phyloP scores from a whole-genome alignment of 768 basidiomycete species.

The Hirschioporus abietinus region DNA sequence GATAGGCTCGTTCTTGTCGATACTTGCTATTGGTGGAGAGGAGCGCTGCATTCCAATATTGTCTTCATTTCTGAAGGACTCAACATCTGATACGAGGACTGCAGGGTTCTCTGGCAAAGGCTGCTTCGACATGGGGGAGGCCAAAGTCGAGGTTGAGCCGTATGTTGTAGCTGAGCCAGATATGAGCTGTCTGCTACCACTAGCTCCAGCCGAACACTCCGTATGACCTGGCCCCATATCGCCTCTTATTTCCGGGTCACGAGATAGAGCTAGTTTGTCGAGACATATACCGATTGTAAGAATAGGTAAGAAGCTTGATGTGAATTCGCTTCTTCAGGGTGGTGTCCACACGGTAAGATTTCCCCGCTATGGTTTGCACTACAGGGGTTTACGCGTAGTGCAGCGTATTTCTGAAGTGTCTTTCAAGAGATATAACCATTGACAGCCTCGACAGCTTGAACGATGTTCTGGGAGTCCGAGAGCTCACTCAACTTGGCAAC shows the following conservation, averaged over 20 bases:
- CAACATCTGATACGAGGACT: not conserved
- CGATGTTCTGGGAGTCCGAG: no score
- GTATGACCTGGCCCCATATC: not conserved
- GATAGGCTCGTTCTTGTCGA: slow-evolving; percentile 52
- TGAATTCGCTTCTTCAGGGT: not conserved
- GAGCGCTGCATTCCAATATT: not conserved
- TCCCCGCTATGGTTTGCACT: not conserved
- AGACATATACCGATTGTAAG: not conserved
- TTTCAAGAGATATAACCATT: no score
- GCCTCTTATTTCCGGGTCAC: not conserved
- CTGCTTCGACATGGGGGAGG: not conserved
- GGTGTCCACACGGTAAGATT: not conserved
- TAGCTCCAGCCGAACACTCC: not conserved
- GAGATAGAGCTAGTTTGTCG: not conserved
- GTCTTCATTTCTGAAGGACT: not conserved
- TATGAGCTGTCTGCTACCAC: not conserved
- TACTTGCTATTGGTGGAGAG: not conserved
- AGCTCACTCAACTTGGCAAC: no score
- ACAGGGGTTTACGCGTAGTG: no score
- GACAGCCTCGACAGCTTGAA: no score
- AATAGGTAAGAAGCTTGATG: not conserved
- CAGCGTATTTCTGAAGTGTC: no score
- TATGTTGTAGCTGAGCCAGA: not conserved
- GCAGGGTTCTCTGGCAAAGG: not conserved
- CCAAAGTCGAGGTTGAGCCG: not conserved